Conservation (phyloP, 768 basidiomycete genomes). For the Pisolithus tinctorius region DNA sequence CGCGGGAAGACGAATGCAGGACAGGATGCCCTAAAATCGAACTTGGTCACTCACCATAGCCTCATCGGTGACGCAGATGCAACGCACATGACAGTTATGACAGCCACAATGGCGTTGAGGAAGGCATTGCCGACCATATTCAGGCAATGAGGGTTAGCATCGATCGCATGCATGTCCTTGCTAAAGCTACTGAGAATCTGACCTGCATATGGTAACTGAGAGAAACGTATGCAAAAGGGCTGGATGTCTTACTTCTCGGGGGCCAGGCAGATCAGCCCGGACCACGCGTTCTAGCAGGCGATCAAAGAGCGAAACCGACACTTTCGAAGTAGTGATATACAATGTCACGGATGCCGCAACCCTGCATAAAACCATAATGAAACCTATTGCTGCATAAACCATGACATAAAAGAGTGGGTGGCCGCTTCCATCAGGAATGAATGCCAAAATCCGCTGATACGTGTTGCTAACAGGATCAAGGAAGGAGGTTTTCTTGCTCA, state of each 20-base stretch:
- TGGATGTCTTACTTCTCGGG: constrained; percentile 49
- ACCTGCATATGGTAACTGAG: constrained; percentile 32
- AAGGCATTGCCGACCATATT: constrained; percentile 66
- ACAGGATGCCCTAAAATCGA: constrained; percentile 50
- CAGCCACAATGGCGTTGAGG: constrained; percentile 70
- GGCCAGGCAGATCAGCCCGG: constrained; percentile 79
- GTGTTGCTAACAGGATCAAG: neutral
- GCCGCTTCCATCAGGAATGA: constrained; percentile 42
- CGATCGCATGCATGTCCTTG: constrained; percentile 88
- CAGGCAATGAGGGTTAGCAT: constrained; percentile 49
- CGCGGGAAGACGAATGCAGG: constrained; percentile 77
- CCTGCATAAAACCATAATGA: constrained; percentile 40
- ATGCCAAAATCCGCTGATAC: constrained; percentile 12
- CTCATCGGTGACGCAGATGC: neutral
- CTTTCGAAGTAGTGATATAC: constrained; percentile 44
- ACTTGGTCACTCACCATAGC: neutral
- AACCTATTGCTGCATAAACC: constrained; percentile 56
- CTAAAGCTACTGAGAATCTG: constrained; percentile 85
- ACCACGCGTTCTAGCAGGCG: constrained; percentile 64
- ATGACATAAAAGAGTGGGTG: constrained; percentile 70
- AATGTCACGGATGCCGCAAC: constrained; percentile 45
- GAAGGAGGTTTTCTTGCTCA: too few species aligned
- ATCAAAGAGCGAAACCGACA: constrained; percentile 33
- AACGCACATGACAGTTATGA: constrained; percentile 63
- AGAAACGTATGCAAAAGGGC: neutral